These are phyloP conservation scores for Stachybotrys elegans DNA, from an alignment of 2,329 filamentous ascomycete species.

Conservation along the genomic window DNA sequence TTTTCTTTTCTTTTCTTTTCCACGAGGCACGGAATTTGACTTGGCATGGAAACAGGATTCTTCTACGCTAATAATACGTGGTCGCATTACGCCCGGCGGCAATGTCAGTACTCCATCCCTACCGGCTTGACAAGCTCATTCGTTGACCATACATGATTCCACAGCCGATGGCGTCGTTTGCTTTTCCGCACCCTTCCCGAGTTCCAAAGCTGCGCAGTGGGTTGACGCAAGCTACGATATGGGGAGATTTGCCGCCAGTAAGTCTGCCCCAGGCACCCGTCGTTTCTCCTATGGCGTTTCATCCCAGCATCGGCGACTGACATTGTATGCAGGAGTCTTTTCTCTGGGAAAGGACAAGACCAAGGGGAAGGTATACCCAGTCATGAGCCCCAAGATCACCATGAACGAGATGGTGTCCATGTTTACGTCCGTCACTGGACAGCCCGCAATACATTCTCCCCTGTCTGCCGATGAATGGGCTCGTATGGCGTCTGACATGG, in stretches of 20 bases:
- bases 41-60: conserved; percentile 4
- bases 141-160: neutral
- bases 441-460: conserved; percentile 6
- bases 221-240: conserved; percentile 10
- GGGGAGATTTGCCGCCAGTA: conserved; percentile 8
- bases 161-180: conserved; percentile 9
- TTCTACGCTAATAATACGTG: conserved; percentile 12
- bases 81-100: conserved; percentile 8
- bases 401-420: conserved; percentile 7
- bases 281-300: neutral
- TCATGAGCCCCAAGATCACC: conserved; percentile 6
- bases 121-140: neutral
- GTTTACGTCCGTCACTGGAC: conserved; percentile 7
- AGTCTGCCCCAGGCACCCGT: neutral
- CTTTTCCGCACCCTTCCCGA: conserved; percentile 9
- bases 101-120: conserved; percentile 1
- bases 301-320: conserved; percentile 5
- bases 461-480: conserved; percentile 7
- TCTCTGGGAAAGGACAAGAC: conserved; percentile 9
- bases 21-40: neutral
- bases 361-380: conserved; percentile 9
- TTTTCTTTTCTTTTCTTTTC: too few relatives aligned
- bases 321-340: conserved; percentile 6
- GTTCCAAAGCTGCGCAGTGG: conserved; percentile 7
- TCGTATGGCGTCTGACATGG: conserved; percentile 2